Conservation (phyloP, 768 basidiomycete genomes). For the Termitomyces sp. region DNA sequence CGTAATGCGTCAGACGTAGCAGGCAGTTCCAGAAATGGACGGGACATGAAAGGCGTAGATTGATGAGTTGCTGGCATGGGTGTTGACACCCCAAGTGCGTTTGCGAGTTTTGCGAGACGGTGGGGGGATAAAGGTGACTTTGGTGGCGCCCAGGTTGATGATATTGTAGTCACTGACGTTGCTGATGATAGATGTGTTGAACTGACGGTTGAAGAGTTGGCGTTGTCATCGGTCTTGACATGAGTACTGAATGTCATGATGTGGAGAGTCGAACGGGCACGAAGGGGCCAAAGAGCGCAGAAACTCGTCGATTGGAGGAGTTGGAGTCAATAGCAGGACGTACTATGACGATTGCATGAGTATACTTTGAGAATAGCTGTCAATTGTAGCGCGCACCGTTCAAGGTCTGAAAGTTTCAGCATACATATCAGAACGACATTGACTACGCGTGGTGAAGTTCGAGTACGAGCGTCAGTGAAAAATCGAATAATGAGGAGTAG, state of each 20-base stretch:
- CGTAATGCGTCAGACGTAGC: slow-evolving; percentile 30
- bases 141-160: slow-evolving; percentile 55
- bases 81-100: slow-evolving; percentile 76
- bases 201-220: slow-evolving; percentile 15
- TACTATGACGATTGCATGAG: slow-evolving; percentile 5
- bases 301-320: background rate
- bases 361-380: slow-evolving; percentile 6
- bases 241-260: slow-evolving; percentile 19
- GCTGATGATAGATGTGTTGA: slow-evolving; percentile 18
- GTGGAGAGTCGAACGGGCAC: background rate
- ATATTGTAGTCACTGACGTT: slow-evolving; percentile 21
- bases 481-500: background rate
- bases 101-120: slow-evolving; percentile 76
- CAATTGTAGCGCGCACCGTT: background rate
- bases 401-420: background rate
- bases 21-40: slow-evolving; percentile 28
- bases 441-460: background rate
- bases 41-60: slow-evolving; percentile 24
- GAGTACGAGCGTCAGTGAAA: background rate
- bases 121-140: slow-evolving; percentile 70
- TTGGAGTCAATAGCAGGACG: background rate
- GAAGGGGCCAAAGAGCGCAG: background rate
- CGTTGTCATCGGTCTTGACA: slow-evolving; percentile 13
- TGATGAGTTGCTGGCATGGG: slow-evolving; percentile 53
- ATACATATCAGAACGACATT: background rate